These are phyloP conservation scores for Salvia splendens DNA, from an alignment of 257 asterid species.

Conservation along the genomic window DNA sequence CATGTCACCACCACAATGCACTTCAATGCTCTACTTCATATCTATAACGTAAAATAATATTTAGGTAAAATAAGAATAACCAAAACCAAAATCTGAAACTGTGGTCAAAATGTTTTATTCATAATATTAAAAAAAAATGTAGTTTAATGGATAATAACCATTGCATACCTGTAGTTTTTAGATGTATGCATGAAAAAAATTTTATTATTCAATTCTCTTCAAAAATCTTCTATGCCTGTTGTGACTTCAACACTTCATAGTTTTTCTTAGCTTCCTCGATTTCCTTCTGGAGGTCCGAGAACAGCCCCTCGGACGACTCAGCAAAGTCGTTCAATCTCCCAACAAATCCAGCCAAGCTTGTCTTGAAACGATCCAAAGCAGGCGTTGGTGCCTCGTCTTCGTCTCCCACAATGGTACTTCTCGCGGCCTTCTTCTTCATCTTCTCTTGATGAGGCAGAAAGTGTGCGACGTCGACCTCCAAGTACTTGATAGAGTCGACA, in stretches of 20 bases:
- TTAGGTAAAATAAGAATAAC: no score
- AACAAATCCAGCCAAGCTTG: slow-evolving; percentile 65
- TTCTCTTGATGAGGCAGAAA: slow-evolving; percentile 82
- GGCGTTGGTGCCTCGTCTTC: slow-evolving; percentile 51
- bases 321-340: slow-evolving; percentile 68
- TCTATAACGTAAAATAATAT: no score
- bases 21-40: no score
- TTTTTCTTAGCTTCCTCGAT: slow-evolving; percentile 60
- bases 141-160: no score
- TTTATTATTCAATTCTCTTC: no score
- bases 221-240: slow-evolving; percentile 32
- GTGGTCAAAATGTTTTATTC: no score
- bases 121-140: no score
- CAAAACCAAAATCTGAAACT: no score
- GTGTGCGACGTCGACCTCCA: slow-evolving; percentile 68
- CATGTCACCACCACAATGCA: no score
- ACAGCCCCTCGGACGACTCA: slow-evolving; percentile 62
- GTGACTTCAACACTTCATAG: slow-evolving; percentile 47
- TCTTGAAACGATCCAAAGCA: slow-evolving; percentile 61
- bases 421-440: slow-evolving; percentile 35
- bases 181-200: no score
- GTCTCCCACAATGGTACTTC: slow-evolving; percentile 34
- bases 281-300: slow-evolving; percentile 53
- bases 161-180: slow-evolving; percentile 5
- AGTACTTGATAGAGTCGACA: slow-evolving; percentile 60